phyloP scores from a whole-genome alignment of 176 grass and related monocot genomes.

The Raddia guianensis region DNA sequence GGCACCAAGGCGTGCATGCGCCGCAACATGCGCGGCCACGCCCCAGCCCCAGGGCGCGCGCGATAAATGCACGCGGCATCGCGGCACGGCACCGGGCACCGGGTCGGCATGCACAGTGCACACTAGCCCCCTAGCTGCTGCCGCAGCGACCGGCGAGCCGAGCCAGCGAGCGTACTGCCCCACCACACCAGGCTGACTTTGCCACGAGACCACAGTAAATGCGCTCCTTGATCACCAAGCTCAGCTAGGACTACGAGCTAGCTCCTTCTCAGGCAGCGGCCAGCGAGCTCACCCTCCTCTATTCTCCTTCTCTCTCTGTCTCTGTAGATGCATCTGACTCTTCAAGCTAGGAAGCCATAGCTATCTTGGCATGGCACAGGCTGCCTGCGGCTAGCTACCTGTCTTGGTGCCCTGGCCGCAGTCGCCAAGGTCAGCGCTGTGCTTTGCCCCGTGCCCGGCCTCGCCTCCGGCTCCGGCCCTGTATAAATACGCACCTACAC shows the following conservation, averaged over 20 bases:
- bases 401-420: constrained; percentile 17
- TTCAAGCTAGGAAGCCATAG: neutral
- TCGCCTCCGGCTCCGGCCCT: neutral
- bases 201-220: constrained; percentile 46
- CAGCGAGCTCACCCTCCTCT: neutral
- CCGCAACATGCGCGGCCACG: too few relatives aligned
- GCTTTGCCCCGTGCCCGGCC: neutral
- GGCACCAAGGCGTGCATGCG: too few relatives aligned
- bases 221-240: too few relatives aligned
- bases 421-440: constrained; percentile 49
- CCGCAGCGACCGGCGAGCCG: neutral
- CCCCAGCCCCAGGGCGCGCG: too few relatives aligned
- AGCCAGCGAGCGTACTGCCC: constrained; percentile 15
- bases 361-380: constrained; percentile 11
- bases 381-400: constrained; percentile 2
- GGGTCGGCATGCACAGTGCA: neutral
- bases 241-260: too few relatives aligned
- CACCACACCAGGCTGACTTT: constrained; percentile 58
- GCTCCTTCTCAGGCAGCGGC: too few relatives aligned
- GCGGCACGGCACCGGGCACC: neutral
- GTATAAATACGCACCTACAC: constrained; percentile 52
- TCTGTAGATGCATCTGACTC: neutral
- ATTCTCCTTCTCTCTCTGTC: neutral
- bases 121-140: too few relatives aligned
- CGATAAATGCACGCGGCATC: constrained; percentile 56